Evolutionary conservation across 345 rosid genomes (phyloP).

Genomic region (Arabis hirsuta): DNA sequence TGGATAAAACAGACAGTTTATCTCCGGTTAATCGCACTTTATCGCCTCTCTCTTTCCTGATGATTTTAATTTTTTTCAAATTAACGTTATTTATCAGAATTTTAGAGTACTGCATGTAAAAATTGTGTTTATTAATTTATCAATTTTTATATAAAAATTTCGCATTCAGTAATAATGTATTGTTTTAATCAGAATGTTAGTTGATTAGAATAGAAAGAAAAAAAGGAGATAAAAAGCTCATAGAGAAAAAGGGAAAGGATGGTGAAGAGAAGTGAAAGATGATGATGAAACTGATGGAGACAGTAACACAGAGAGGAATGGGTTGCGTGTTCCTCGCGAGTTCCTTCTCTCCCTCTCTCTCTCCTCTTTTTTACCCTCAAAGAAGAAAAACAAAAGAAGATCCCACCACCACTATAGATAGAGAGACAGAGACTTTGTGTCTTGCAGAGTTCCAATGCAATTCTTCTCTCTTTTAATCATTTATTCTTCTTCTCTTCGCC

Average conservation of each 20-base stretch:
- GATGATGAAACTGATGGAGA: slow-evolving; percentile 39
- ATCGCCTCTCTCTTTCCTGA: too few species aligned
- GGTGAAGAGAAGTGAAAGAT: slow-evolving; percentile 42
- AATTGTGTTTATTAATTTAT: too few species aligned
- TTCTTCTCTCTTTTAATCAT: slow-evolving; percentile 18
- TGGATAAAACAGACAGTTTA: too few species aligned
- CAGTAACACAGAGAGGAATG: slow-evolving; percentile 35
- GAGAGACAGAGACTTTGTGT: slow-evolving; percentile 38
- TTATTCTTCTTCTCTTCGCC: neutral
- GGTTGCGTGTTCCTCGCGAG: slow-evolving; percentile 53
- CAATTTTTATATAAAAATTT: too few species aligned
- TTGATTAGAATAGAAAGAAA: neutral
- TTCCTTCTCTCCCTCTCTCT: slow-evolving; percentile 15
- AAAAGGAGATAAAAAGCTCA: neutral
- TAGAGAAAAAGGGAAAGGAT: neutral
- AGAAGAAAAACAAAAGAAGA: neutral
- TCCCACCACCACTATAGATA: slow-evolving; percentile 31
- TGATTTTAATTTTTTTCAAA: too few species aligned
- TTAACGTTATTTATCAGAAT: too few species aligned
- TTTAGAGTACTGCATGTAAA: too few species aligned
- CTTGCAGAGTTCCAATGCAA: slow-evolving; percentile 35
- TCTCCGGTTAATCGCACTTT: too few species aligned
- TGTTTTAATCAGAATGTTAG: too few species aligned
- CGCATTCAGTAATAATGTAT: too few species aligned
- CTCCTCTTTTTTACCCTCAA: neutral